Conservation (phyloP, 2,329 filamentous ascomycete genomes). For the Cladosporium sphaerospermum region DNA sequence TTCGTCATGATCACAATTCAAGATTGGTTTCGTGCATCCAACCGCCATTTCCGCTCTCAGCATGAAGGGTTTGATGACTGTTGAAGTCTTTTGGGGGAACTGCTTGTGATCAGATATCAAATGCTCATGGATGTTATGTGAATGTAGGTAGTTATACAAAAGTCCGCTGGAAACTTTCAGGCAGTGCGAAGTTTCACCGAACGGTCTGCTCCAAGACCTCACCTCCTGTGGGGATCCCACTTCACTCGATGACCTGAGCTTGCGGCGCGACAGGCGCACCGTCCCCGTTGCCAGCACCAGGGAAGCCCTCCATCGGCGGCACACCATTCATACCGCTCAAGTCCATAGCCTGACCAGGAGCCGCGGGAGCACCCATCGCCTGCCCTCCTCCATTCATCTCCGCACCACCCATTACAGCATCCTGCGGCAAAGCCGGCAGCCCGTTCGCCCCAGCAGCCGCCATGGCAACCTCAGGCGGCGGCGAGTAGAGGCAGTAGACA, state of each 20-base stretch:
- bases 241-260: neutral
- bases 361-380: neutral
- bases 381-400: neutral
- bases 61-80: no score
- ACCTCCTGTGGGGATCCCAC: no score
- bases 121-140: no score
- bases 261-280: neutral
- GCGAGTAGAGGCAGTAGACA: constrained; percentile 61
- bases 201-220: no score
- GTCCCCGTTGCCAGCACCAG: neutral
- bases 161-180: no score
- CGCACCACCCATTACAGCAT: neutral
- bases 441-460: neutral
- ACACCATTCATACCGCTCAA: neutral
- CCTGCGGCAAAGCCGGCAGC: neutral
- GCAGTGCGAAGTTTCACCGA: no score
- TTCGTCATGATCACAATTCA: no score
- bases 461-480: constrained; percentile 24
- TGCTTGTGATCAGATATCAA: no score
- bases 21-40: no score
- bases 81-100: no score
- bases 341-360: neutral
- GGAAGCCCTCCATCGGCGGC: neutral
- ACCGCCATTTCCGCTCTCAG: no score
- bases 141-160: no score